Evolutionary conservation across 345 rosid genomes (phyloP).

Genomic region (Hibiscus mutabilis): DNA sequence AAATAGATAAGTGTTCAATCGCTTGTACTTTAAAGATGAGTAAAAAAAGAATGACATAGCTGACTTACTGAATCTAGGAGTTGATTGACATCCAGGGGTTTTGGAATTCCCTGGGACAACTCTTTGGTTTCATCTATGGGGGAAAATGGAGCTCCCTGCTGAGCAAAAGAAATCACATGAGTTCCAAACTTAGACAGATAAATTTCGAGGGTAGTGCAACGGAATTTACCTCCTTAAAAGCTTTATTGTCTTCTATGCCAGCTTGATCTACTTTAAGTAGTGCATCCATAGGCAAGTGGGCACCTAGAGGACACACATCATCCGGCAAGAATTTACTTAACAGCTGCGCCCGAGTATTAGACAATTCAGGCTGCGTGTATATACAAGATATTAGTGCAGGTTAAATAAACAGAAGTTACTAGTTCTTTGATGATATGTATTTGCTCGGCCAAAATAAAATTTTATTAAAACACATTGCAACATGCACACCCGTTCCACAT

Average conservation of each 20-base stretch:
- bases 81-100: conserved; percentile 61
- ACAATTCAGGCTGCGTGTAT: conserved; percentile 53
- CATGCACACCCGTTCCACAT: too few species aligned
- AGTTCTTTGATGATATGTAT: background rate
- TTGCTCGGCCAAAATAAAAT: too few species aligned
- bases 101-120: conserved; percentile 25
- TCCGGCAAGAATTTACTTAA: conserved; percentile 74
- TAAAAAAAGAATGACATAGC: conserved; percentile 8
- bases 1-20: conserved; percentile 1
- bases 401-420: background rate
- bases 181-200: conserved; percentile 12
- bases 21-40: background rate
- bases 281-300: conserved; percentile 45
- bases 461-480: too few species aligned
- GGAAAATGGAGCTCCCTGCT: conserved; percentile 36
- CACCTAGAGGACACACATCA: conserved; percentile 74
- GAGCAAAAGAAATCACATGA: conserved; percentile 11
- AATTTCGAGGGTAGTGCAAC: conserved; percentile 3
- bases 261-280: conserved; percentile 32
- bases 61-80: conserved; percentile 72
- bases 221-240: conserved; percentile 33
- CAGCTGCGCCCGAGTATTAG: conserved; percentile 46
- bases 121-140: conserved; percentile 40
- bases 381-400: conserved; percentile 8
- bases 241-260: conserved; percentile 25